Conservation (phyloP, 108 stramenopile species). For the Cyclotella kingstonii region DNA sequence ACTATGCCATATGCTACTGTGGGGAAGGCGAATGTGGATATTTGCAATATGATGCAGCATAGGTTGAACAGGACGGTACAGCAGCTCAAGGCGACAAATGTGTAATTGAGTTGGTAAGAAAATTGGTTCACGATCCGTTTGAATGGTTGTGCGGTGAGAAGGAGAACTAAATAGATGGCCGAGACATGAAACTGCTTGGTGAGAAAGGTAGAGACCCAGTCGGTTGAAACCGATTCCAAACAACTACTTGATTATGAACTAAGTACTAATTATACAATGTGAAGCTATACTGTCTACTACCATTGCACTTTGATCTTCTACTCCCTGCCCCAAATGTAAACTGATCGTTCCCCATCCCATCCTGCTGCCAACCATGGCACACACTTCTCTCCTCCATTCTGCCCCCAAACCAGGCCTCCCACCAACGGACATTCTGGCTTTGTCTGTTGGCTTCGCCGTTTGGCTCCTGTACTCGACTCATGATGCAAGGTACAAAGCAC, state of each 20-base stretch:
- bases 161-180: too few species aligned
- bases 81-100: constrained; percentile 67
- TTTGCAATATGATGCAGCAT: constrained; percentile 94
- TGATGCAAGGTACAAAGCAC: constrained; percentile 27
- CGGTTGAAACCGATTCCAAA: too few species aligned
- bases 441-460: constrained; percentile 14
- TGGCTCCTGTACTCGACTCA: constrained; percentile 11
- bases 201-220: too few species aligned
- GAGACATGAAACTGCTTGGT: too few species aligned
- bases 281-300: neutral
- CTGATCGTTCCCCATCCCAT: constrained; percentile 41
- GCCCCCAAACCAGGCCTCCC: constrained; percentile 9
- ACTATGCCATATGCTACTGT: constrained; percentile 85
- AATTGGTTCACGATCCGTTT: too few species aligned
- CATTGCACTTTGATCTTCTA: constrained; percentile 1
- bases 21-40: constrained; percentile 90
- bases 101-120: constrained; percentile 14
- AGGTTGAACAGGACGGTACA: constrained; percentile 92
- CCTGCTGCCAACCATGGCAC: constrained; percentile 35
- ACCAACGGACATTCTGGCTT: constrained; percentile 6
- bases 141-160: too few species aligned
- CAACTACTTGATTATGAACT: too few species aligned
- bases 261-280: too few species aligned
- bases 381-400: constrained; percentile 4
- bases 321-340: constrained; percentile 40